phyloP scores from a whole-genome alignment of 768 basidiomycete species.

The Mycena rebaudengoi region DNA sequence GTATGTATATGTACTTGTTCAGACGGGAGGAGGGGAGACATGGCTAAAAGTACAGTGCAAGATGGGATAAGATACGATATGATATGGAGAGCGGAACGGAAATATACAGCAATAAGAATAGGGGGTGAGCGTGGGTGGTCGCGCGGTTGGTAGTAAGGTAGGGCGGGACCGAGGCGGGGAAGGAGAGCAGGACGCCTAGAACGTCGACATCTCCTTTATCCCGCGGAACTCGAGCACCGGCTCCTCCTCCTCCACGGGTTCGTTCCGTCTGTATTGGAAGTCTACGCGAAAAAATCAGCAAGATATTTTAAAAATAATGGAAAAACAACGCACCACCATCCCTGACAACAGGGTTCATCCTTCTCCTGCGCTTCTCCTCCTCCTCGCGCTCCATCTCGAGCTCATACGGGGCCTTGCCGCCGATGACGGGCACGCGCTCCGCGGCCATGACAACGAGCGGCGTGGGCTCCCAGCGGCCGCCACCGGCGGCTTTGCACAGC shows the following conservation, averaged over 20 bases:
- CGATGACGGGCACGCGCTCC: constrained; percentile 67
- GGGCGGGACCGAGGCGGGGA: too few species aligned
- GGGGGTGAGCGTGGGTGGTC: constrained; percentile 17
- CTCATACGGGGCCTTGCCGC: constrained; percentile 73
- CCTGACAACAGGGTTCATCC: constrained; percentile 69
- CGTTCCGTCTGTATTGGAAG: constrained; percentile 68
- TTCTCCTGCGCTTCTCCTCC: constrained; percentile 55
- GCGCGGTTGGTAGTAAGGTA: too few species aligned
- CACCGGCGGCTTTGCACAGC: constrained; percentile 81
- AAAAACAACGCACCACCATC: constrained; percentile 53
- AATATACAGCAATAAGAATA: constrained; percentile 63
- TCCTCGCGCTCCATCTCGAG: constrained; percentile 76
- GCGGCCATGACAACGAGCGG: constrained; percentile 53
- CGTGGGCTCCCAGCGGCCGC: constrained; percentile 84
- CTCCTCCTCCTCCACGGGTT: constrained; percentile 45
- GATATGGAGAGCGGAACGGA: constrained; percentile 26
- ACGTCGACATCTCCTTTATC: constrained; percentile 67
- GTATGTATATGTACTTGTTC: too few species aligned
- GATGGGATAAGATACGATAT: neutral
- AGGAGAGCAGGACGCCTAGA: constrained; percentile 46
- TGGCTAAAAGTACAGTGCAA: constrained; percentile 8
- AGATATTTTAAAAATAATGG: neutral
- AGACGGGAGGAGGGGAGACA: too few species aligned
- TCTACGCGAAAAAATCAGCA: constrained; percentile 38
- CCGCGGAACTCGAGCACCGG: constrained; percentile 53